These are phyloP conservation scores for Solanum stenotomum DNA, from an alignment of 257 asterid genomes.

Conservation along the genomic window DNA sequence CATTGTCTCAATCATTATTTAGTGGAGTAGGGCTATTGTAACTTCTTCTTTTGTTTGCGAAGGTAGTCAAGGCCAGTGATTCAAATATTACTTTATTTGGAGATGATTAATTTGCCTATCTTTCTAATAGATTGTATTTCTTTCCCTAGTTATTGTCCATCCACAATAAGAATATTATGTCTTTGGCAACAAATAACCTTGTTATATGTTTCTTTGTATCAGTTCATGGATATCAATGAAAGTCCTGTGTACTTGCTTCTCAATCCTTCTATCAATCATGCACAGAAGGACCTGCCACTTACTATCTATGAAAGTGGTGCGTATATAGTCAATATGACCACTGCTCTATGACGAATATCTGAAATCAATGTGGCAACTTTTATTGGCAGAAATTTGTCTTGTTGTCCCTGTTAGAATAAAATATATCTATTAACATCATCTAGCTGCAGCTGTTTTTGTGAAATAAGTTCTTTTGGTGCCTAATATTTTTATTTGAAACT, in stretches of 20 bases:
- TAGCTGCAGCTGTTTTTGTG: background rate
- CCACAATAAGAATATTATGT: background rate
- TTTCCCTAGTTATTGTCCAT: background rate
- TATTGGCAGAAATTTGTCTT: background rate
- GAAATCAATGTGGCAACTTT: background rate
- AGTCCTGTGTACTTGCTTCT: conserved; percentile 90
- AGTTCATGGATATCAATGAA: conserved; percentile 95
- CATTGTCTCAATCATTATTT: background rate
- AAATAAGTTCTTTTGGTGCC: background rate
- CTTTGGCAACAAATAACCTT: background rate
- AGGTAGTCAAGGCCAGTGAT: background rate
- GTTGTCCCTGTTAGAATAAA: background rate
- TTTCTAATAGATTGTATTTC: background rate
- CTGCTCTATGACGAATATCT: background rate
- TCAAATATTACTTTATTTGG: background rate
- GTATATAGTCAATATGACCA: conserved; percentile 6
- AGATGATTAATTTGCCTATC: background rate
- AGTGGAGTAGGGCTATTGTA: background rate
- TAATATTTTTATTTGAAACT: conserved; percentile 3
- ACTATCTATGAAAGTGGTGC: conserved; percentile 84
- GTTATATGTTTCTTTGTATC: conserved; percentile 4
- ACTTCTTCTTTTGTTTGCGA: background rate
- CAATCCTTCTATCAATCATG: conserved; percentile 81
- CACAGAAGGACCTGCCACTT: conserved; percentile 90
- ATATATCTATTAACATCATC: background rate